Conservation (phyloP, 148 eudicot genomes). For the Chenopodium formosanum region DNA sequence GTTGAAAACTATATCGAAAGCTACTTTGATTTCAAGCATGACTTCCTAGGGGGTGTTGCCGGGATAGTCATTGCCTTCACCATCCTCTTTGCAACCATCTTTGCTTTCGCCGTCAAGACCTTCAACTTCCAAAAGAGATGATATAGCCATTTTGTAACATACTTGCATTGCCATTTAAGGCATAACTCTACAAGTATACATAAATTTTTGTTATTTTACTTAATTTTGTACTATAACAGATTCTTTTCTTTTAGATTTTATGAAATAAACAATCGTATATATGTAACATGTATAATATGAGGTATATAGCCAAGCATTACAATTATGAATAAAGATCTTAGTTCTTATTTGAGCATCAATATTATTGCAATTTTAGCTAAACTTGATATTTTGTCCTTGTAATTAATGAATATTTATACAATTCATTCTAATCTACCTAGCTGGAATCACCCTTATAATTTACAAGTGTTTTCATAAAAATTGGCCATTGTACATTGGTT, state of each 20-base stretch:
- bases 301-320: not conserved
- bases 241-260: slow-evolving; percentile 11
- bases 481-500: too few species aligned
- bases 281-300: not conserved
- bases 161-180: not conserved
- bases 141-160: not conserved
- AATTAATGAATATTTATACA: too few species aligned
- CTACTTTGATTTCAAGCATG: slow-evolving; percentile 59
- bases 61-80: slow-evolving; percentile 39
- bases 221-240: slow-evolving; percentile 1
- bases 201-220: not conserved
- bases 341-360: not conserved
- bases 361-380: not conserved
- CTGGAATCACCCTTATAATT: too few species aligned
- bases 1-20: slow-evolving; percentile 40
- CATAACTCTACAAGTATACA: not conserved
- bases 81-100: slow-evolving; percentile 48
- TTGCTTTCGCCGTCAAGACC: slow-evolving; percentile 55
- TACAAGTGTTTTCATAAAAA: too few species aligned
- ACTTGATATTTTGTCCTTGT: not conserved
- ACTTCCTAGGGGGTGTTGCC: slow-evolving; percentile 51
- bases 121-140: slow-evolving; percentile 78
- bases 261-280: not conserved
- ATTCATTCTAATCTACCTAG: too few species aligned
- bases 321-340: not conserved